Evolutionary conservation across 768 basidiomycete species (phyloP).

Genomic region (Boletus patriciae): DNA sequence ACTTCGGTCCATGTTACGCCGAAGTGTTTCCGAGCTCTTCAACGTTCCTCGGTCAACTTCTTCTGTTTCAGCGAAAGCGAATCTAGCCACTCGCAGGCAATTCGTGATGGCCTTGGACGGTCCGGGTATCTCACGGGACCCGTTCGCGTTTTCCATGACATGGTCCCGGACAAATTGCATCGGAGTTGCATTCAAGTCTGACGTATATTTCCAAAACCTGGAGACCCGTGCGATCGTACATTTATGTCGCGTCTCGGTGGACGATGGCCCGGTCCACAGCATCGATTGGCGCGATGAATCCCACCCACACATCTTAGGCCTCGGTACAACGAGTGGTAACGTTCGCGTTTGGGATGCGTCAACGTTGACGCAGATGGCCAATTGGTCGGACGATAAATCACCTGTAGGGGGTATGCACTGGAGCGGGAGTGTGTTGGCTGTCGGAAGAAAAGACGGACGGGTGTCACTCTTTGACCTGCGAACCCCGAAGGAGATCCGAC

Average conservation of each 20-base stretch:
- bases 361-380: slow-evolving; percentile 25
- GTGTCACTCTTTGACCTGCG: slow-evolving; percentile 42
- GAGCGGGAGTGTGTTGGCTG: slow-evolving; percentile 38
- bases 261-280: slow-evolving; percentile 41
- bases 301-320: slow-evolving; percentile 45
- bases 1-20: slow-evolving; percentile 49
- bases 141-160: slow-evolving; percentile 56
- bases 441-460: slow-evolving; percentile 40
- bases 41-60: slow-evolving; percentile 29
- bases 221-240: slow-evolving; percentile 52
- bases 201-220: slow-evolving; percentile 64
- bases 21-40: slow-evolving; percentile 54
- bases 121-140: slow-evolving; percentile 55
- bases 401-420: slow-evolving; percentile 44
- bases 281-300: slow-evolving; percentile 52
- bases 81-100: slow-evolving; percentile 53
- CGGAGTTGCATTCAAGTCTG: slow-evolving; percentile 58
- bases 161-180: slow-evolving; percentile 63
- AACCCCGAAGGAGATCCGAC: slow-evolving; percentile 25
- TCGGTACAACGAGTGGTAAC: slow-evolving; percentile 50
- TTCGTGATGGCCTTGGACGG: slow-evolving; percentile 63
- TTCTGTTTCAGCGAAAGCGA: slow-evolving; percentile 54
- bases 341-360: slow-evolving; percentile 58
- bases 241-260: slow-evolving; percentile 42
- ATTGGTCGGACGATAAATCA: slow-evolving; percentile 37